Evolutionary conservation across 345 rosid genomes (phyloP).

Genomic region (Euphorbia pulcherrima): DNA sequence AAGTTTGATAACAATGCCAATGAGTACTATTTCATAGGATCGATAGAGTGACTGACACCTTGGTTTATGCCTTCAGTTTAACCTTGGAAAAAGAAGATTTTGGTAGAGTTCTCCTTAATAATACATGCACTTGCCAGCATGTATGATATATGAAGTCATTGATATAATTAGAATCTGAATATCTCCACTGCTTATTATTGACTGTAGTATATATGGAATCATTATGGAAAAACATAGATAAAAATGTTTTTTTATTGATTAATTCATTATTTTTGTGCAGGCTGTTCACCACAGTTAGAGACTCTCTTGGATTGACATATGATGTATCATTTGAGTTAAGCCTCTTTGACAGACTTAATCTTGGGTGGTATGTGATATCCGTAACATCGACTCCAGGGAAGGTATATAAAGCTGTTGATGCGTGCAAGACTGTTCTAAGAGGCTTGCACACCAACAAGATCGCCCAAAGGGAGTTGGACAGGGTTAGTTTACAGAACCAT

Average conservation of each 20-base stretch:
- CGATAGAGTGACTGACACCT: background rate
- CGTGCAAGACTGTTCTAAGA: conserved; percentile 95
- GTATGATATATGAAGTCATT: background rate
- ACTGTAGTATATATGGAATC: background rate
- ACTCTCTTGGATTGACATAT: conserved; percentile 97
- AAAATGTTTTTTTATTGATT: background rate
- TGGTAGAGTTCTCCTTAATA: background rate
- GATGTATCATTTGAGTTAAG: conserved; percentile 97
- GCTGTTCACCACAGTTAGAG: conserved; percentile 96
- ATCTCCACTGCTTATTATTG: background rate
- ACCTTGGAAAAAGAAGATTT: background rate
- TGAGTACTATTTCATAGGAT: background rate
- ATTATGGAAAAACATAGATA: too few relatives aligned
- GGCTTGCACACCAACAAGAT: conserved; percentile 82
- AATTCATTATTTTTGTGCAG: conserved; percentile 36
- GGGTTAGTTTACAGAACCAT: conserved; percentile 55
- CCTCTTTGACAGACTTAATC: conserved; percentile 88
- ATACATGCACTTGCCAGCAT: background rate
- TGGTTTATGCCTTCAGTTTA: background rate
- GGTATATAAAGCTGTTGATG: conserved; percentile 96
- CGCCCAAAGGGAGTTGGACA: conserved; percentile 81
- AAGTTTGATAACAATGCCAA: background rate
- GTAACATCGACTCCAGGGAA: conserved; percentile 96
- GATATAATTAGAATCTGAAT: background rate
- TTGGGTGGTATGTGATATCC: conserved; percentile 98